Conservation (phyloP, 1,139 yeast species). For the Candida sanyaensis region DNA sequence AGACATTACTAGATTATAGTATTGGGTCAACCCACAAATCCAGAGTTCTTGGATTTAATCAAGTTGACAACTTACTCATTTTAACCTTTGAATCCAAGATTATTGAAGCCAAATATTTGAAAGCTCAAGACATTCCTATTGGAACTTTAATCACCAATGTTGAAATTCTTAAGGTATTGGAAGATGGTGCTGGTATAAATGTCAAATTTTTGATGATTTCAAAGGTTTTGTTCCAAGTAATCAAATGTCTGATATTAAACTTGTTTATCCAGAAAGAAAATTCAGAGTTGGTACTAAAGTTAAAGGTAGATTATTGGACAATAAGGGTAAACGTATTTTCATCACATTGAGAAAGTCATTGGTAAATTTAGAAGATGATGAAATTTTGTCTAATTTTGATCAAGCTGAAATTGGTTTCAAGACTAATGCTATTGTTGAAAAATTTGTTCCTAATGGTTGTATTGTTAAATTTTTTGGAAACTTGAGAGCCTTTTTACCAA, state of each 20-base stretch:
- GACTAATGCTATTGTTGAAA: conserved; percentile 75
- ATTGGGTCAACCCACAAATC: conserved; percentile 72
- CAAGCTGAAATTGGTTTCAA: conserved; percentile 59
- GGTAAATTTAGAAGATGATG: conserved; percentile 65
- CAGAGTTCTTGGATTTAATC: conserved; percentile 71
- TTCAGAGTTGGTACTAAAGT: conserved; percentile 82
- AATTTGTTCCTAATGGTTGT: conserved; percentile 76
- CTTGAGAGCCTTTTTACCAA: conserved; percentile 79
- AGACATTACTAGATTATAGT: conserved; percentile 52
- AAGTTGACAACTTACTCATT: conserved; percentile 63
- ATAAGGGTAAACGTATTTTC: conserved; percentile 43
- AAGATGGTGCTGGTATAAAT: conserved; percentile 64
- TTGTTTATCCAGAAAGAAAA: conserved; percentile 89
- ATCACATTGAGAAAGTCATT: conserved; percentile 84
- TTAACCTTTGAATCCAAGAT: conserved; percentile 69
- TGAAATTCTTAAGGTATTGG: conserved; percentile 64
- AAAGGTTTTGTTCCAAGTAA: conserved; percentile 73
- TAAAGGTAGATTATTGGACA: conserved; percentile 63
- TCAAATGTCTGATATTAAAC: conserved; percentile 82
- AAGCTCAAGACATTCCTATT: conserved; percentile 68
- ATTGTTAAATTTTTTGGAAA: conserved; percentile 81
- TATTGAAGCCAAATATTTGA: conserved; percentile 64
- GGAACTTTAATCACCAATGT: conserved; percentile 64
- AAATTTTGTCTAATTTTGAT: conserved; percentile 52
- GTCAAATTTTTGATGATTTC: conserved; percentile 67